Base-by-base conservation (phyloP, 2,329 filamentous ascomycete genomes). In the Fusarium sambucinum region DNA sequence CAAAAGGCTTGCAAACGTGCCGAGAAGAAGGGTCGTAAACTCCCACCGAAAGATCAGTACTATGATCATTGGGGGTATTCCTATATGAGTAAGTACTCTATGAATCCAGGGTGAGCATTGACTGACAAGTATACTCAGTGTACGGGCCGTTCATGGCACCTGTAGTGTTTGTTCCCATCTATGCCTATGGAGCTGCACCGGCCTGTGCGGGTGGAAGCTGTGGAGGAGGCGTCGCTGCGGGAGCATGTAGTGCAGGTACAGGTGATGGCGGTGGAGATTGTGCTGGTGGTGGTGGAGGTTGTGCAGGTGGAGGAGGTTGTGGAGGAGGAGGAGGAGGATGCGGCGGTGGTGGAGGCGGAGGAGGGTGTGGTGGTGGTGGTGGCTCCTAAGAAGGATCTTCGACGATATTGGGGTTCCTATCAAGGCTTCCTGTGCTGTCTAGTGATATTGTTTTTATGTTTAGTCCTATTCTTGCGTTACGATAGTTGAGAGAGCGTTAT, bases 21-120 rank as follows among this genome's bases (percentile, higher is more conserved):
- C 0, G 77, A 79, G 60, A 83, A 82, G 62, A 84, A 83, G 60
- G 85, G 85, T 5, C 78, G 84, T 6, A 77, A 77, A 1, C 68
- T 86, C 5, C 85, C 85, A 3, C 77, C 80, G 0, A 75, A 79
- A n/a, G 80, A 86, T 6, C 75, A 84, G 38, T 87, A 85, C 57
- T 84, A 85, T 59, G 74, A 80, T 51, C 82, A 87, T 73, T 88
- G 86, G 86, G 86, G 86, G 0, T 84, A 84, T 50, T 76, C 79
- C 0, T 87, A 86, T 63, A 76, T 81, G 59, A 81, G 74, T 76
- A 48, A 58, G 72, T 65, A 1, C 11, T 3, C 21, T 17, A 12
- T 10, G 5, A 1, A 6, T 19, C 1, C 1, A 8, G 9, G 0
- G 0, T 7, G 5, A 8, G 25, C 4, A 0, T 1, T 6, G 0